Percentiles rank a stretch among this genome's conserved stretches.
These are phyloP conservation scores for Theileria luwenshuni DNA, from an alignment of 169 alveolate species.

Conservation along the genomic window DNA sequence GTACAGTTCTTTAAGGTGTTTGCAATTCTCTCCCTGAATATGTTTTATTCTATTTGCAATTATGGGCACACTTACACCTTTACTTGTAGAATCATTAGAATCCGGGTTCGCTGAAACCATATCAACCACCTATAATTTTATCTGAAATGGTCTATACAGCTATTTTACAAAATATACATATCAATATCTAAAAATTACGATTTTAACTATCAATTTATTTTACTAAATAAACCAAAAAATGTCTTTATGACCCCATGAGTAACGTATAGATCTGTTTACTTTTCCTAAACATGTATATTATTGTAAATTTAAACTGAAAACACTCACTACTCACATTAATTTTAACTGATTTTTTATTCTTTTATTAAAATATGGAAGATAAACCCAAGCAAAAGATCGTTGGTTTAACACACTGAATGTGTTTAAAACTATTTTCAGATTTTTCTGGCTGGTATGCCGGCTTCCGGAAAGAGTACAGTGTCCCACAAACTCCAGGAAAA, in stretches of 20 bases:
- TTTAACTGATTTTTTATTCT: no score
- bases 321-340: no score
- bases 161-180: background rate
- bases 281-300: no score
- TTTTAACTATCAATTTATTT: constrained; percentile 1
- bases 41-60: background rate
- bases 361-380: constrained; percentile 8
- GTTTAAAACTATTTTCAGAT: constrained; percentile 42
- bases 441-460: constrained; percentile 85
- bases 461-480: constrained; percentile 86
- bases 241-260: no score
- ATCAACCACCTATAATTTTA: background rate
- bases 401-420: constrained; percentile 7
- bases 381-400: constrained; percentile 54
- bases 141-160: background rate
- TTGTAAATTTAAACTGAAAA: no score
- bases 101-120: background rate
- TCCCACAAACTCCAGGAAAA: constrained; percentile 71
- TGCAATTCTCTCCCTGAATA: constrained; percentile 62
- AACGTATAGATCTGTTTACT: no score
- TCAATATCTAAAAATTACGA: constrained; percentile 2
- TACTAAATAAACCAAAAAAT: no score
- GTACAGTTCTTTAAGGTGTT: constrained; percentile 68
- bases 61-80: constrained; percentile 8
- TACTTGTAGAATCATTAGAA: constrained; percentile 8